Conservation (phyloP, 352 stramenopile species). For the Sclerospora graminicola region DNA sequence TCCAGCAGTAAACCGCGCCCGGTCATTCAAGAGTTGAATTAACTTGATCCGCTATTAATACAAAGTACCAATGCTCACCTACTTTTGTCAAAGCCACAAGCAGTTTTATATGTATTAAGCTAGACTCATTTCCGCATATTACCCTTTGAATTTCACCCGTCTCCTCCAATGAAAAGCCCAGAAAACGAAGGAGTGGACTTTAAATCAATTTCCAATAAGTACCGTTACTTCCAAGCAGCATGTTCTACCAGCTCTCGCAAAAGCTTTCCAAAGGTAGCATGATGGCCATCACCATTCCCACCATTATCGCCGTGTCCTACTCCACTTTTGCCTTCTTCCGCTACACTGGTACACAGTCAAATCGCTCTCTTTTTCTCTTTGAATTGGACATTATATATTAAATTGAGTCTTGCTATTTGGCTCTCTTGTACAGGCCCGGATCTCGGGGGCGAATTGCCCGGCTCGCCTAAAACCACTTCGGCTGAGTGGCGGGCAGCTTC, state of each 20-base stretch:
- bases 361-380: not conserved
- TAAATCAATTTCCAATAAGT: no score
- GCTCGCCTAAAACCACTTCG: slow-evolving; percentile 58
- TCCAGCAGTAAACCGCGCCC: slow-evolving; percentile 31
- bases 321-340: slow-evolving; percentile 36
- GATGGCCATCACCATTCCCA: slow-evolving; percentile 35
- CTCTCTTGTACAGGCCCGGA: slow-evolving; percentile 33
- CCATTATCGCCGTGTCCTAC: slow-evolving; percentile 33
- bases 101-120: not conserved
- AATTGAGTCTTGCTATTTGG: not conserved
- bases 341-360: slow-evolving; percentile 41
- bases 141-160: slow-evolving; percentile 11
- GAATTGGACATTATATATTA: no score
- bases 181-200: no score
- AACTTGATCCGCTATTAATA: slow-evolving; percentile 3
- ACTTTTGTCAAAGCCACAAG: slow-evolving; percentile 11
- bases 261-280: slow-evolving; percentile 55
- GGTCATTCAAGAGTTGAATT: slow-evolving; percentile 74
- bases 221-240: no score
- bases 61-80: not conserved
- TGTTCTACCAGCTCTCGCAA: slow-evolving; percentile 60
- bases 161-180: no score
- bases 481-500: slow-evolving; percentile 66
- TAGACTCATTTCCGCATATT: slow-evolving; percentile 12
- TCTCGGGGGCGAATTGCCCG: slow-evolving; percentile 36